Evolutionary conservation across 257 asterid species (phyloP).

Genomic region (Eucommia ulmoides): DNA sequence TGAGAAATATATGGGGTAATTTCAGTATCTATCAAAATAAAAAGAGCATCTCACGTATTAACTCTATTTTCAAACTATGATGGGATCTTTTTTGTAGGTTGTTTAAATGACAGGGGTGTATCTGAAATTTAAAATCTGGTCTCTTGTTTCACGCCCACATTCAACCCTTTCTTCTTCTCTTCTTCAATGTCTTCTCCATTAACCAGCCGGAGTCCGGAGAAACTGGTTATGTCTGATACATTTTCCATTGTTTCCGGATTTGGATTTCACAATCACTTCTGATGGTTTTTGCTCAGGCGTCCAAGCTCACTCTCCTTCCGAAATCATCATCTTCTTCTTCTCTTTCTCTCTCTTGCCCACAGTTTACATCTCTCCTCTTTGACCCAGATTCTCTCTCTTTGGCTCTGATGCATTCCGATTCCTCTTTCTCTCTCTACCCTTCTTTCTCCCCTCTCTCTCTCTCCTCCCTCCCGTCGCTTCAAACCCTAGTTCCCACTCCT

Average conservation of each 20-base stretch:
- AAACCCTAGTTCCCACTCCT: constrained; percentile 20
- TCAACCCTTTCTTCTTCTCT: not conserved
- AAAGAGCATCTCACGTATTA: too few species aligned
- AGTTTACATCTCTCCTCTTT: constrained; percentile 40
- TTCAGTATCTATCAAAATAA: too few species aligned
- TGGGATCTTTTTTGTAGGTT: too few species aligned
- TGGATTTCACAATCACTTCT: not conserved
- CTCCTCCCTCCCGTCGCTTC: constrained; percentile 26
- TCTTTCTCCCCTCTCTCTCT: constrained; percentile 21
- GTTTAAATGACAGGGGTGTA: too few species aligned
- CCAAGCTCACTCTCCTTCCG: constrained; percentile 44
- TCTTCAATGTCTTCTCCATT: not conserved
- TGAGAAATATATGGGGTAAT: too few species aligned
- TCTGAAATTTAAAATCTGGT: too few species aligned
- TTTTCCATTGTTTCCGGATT: too few species aligned
- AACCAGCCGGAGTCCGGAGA: too few species aligned
- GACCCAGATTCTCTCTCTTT: constrained; percentile 40
- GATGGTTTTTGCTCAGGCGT: constrained; percentile 24
- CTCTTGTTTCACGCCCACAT: too few species aligned
- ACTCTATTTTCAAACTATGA: too few species aligned
- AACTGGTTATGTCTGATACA: not conserved
- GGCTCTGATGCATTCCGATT: constrained; percentile 60
- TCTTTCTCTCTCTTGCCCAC: constrained; percentile 34
- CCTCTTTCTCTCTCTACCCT: constrained; percentile 62
- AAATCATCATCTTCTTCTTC: constrained; percentile 17